Evolutionary conservation across 345 rosid genomes (phyloP), one percentile per base, ranked within the genome.

Genomic region (Firmiana major): DNA sequence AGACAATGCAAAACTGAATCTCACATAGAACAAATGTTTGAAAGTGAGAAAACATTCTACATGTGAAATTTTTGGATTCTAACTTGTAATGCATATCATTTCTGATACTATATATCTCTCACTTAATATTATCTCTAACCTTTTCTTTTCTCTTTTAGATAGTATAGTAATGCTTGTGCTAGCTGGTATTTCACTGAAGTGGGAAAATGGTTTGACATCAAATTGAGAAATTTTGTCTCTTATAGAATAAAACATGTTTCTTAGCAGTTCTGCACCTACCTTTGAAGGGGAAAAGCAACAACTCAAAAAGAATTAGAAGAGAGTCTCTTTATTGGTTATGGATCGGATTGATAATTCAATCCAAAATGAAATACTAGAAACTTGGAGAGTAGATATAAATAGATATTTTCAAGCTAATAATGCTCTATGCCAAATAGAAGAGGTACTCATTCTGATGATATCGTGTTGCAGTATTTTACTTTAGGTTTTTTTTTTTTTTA

Each of bases 401-500:
- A 74, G 84, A 68, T 60, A 84, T 74, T 74, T 74, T 79, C 83
- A 84, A 81, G 88, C 84, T 3, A 93, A 85, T 55, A 84, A 64
- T 75, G 81, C 81, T 66, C 90, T 87, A 5, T 88, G 86, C 74
- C 81, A 67, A 78, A 90, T 91, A 31, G 84, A 88, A 77, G 85
- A 86, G 88, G 95, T 89, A 34, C 49, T 16, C 46, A 62, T 28
- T 0, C 67, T 54, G 19, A 24, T 49, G 45, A 38, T 0, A 5
- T 71, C 36, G 24, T 67, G 51, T 45, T 43, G 7, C 58, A 19
- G 34, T 24, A 19, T 24, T 16, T 34, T 36, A 60, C 24, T 67
- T 34, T 64, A 21, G 9, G 10, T 31, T 31, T 31, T 31, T 31
- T 31, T 31, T 1, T 40, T 43, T 73, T 36, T 34, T 31, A 45